phyloP scores from a whole-genome alignment of 2,329 filamentous ascomycete genomes.

The Daldinia sp. region DNA sequence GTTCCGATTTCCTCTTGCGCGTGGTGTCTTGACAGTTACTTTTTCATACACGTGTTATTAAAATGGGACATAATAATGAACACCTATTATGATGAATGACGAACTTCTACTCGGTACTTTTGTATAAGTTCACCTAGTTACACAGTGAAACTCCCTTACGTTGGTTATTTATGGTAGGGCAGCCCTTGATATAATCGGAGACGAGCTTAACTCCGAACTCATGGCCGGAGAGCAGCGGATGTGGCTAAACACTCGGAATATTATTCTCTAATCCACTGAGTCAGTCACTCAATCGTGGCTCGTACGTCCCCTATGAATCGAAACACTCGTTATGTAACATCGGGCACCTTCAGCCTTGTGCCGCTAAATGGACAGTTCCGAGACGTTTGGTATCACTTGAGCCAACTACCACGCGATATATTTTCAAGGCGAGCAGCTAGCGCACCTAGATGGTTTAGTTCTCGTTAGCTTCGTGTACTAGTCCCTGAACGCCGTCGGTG shows the following conservation, averaged over 20 bases:
- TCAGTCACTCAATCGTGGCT: constrained; percentile 14
- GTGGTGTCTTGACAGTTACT: constrained; percentile 6
- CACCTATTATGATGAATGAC: not conserved
- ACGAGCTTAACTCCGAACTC: not conserved
- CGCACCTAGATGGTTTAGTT: not conserved
- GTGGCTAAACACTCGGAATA: constrained; percentile 12
- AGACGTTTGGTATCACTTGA: constrained; percentile 13
- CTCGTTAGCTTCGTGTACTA: not conserved
- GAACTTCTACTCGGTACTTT: not conserved
- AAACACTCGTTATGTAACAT: constrained; percentile 28
- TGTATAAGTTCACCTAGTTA: not conserved
- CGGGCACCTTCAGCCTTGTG: constrained; percentile 33
- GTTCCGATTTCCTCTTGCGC: constrained; percentile 12
- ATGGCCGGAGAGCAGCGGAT: not conserved
- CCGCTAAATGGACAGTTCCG: constrained; percentile 28
- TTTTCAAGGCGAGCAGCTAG: constrained; percentile 1
- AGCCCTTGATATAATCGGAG: not conserved
- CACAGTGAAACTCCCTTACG: not conserved
- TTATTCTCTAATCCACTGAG: not conserved
- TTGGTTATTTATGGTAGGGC: not conserved
- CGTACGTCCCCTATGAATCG: constrained; percentile 16
- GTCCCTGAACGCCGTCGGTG: constrained; percentile 3
- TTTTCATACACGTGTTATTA: constrained; percentile 13
- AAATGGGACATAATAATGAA: not conserved
- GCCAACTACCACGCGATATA: constrained; percentile 6